Evolutionary conservation across 2,329 filamentous ascomycete species (phyloP).

Genomic region (Paradendryphiella salina): DNA sequence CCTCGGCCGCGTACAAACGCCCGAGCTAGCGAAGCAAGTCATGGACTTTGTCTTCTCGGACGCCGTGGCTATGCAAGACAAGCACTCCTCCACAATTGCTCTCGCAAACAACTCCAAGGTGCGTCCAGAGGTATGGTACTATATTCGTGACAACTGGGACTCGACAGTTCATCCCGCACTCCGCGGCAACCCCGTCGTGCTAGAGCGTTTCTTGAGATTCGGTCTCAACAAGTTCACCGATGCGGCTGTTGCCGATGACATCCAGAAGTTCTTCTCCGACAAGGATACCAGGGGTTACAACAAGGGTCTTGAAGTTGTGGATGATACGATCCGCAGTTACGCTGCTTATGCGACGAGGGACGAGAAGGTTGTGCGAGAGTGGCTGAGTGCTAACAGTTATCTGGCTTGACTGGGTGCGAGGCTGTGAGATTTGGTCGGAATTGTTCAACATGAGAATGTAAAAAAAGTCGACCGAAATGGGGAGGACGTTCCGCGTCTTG

Average conservation of each 20-base stretch:
- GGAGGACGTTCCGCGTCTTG: too few relatives aligned
- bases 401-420: constrained; percentile 21
- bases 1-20: constrained; percentile 73
- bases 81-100: constrained; percentile 77
- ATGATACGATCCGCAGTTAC: constrained; percentile 81
- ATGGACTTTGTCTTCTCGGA: constrained; percentile 78
- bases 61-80: constrained; percentile 82
- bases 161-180: constrained; percentile 68
- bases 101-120: constrained; percentile 73
- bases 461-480: too few relatives aligned
- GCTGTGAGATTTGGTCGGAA: neutral
- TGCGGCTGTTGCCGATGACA: constrained; percentile 69
- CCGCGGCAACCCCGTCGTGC: constrained; percentile 77
- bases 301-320: constrained; percentile 80
- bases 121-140: constrained; percentile 79
- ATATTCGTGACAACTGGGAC: constrained; percentile 82
- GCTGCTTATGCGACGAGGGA: constrained; percentile 83
- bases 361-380: constrained; percentile 71
- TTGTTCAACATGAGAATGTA: too few relatives aligned
- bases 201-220: constrained; percentile 84
- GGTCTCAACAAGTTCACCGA: constrained; percentile 79
- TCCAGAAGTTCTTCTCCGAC: constrained; percentile 78
- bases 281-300: constrained; percentile 88
- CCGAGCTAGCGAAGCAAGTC: constrained; percentile 68
- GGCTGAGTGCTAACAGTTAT: constrained; percentile 70